These are phyloP conservation scores for Candida maesae DNA, from an alignment of 805 yeast genomes.

Conservation along the genomic window DNA sequence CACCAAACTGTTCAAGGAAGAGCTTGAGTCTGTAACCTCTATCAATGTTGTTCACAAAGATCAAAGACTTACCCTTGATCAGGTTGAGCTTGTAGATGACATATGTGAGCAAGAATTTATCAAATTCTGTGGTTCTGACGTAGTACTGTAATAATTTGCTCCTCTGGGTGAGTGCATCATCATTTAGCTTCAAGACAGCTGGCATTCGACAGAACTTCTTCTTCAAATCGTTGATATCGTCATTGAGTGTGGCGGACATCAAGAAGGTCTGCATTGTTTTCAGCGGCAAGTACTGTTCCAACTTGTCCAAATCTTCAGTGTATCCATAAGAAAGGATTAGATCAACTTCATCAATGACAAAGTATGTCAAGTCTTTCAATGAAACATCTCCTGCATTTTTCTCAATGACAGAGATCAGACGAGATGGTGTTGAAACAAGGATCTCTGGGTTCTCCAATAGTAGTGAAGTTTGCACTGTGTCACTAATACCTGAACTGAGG, in stretches of 20 bases:
- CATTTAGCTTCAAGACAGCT: slow-evolving; percentile 75
- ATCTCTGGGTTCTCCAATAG: slow-evolving; percentile 75
- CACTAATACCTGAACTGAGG: slow-evolving; percentile 58
- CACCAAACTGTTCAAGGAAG: slow-evolving; percentile 92
- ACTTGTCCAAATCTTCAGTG: slow-evolving; percentile 70
- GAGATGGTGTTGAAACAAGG: slow-evolving; percentile 83
- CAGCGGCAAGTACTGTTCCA: slow-evolving; percentile 63
- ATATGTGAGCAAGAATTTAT: slow-evolving; percentile 84
- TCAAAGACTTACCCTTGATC: slow-evolving; percentile 84
- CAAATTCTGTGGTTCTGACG: slow-evolving; percentile 83
- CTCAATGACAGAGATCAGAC: slow-evolving; percentile 55
- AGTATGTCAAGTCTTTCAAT: slow-evolving; percentile 53
- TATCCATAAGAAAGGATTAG: slow-evolving; percentile 87
- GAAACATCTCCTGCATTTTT: slow-evolving; percentile 43
- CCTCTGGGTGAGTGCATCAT: slow-evolving; percentile 51
- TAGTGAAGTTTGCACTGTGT: slow-evolving; percentile 65
- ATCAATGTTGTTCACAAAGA: slow-evolving; percentile 91
- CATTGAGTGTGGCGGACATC: slow-evolving; percentile 94
- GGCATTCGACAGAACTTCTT: slow-evolving; percentile 75
- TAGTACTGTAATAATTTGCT: slow-evolving; percentile 77
- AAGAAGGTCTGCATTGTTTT: slow-evolving; percentile 81
- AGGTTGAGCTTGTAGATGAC: slow-evolving; percentile 86
- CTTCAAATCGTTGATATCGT: slow-evolving; percentile 77
- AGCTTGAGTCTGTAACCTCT: slow-evolving; percentile 91
- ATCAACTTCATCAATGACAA: slow-evolving; percentile 95